These are phyloP conservation scores for Starmera stellimalicola DNA, from an alignment of 1,139 yeast species.

Conservation along the genomic window DNA sequence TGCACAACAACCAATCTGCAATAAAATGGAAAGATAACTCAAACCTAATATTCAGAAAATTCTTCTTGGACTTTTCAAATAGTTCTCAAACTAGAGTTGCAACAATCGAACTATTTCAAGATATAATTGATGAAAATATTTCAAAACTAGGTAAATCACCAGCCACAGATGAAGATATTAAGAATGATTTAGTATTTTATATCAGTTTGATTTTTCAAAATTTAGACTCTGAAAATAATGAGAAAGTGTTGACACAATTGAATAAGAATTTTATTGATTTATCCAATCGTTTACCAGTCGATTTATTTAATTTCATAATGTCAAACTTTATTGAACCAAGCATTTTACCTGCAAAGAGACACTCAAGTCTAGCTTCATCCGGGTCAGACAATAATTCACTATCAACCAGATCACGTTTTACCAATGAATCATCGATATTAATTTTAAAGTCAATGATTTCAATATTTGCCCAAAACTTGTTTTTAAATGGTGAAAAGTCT, in stretches of 20 bases:
- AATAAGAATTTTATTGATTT: slow-evolving; percentile 26
- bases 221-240: slow-evolving; percentile 19
- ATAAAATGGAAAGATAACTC: slow-evolving; percentile 42
- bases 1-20: slow-evolving; percentile 39
- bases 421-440: slow-evolving; percentile 10
- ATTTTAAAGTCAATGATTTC: slow-evolving; percentile 17
- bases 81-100: slow-evolving; percentile 29
- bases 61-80: slow-evolving; percentile 25
- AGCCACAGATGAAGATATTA: slow-evolving; percentile 23
- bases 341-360: slow-evolving; percentile 13
- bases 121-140: slow-evolving; percentile 31
- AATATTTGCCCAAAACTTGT: slow-evolving; percentile 16
- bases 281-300: slow-evolving; percentile 20
- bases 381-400: slow-evolving; percentile 2
- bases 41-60: slow-evolving; percentile 21
- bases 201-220: slow-evolving; percentile 15
- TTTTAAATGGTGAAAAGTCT: slow-evolving; percentile 20
- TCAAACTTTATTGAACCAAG: slow-evolving; percentile 15
- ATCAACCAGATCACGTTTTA: slow-evolving; percentile 5
- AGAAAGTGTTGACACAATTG: slow-evolving; percentile 26
- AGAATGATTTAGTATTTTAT: slow-evolving; percentile 12
- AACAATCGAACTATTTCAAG: slow-evolving; percentile 34
- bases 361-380: slow-evolving; percentile 13
- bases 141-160: slow-evolving; percentile 3
- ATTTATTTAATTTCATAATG: slow-evolving; percentile 21